phyloP scores from a whole-genome alignment of 805 yeast genomes.

The Pichia nanzhaoensis region DNA sequence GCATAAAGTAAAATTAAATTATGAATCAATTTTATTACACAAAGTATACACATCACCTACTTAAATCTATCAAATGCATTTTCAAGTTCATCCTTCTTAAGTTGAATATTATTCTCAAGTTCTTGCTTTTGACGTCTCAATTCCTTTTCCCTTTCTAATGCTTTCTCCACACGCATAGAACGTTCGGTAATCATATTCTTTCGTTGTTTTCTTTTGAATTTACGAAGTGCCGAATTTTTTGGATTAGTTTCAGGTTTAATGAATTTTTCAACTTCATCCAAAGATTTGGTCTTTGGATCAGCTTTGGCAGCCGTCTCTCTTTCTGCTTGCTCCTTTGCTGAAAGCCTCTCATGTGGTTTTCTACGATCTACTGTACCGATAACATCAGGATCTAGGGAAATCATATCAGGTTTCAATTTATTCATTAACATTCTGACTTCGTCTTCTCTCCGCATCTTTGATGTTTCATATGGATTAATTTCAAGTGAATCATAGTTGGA shows the following conservation, averaged over 20 bases:
- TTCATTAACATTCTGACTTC: constrained; percentile 83
- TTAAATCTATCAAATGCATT: constrained; percentile 45
- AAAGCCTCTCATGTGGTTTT: constrained; percentile 56
- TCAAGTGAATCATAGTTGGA: constrained; percentile 95
- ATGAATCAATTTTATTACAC: not conserved
- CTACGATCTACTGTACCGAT: constrained; percentile 80
- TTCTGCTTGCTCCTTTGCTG: constrained; percentile 50
- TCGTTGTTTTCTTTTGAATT: constrained; percentile 73
- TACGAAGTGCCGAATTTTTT: constrained; percentile 77
- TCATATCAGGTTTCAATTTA: constrained; percentile 88
- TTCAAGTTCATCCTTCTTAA: constrained; percentile 47
- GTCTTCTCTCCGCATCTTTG: constrained; percentile 86
- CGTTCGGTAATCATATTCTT: constrained; percentile 84
- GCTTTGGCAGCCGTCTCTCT: constrained; percentile 27
- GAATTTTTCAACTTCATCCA: constrained; percentile 44
- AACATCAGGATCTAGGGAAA: constrained; percentile 78
- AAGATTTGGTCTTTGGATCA: constrained; percentile 29
- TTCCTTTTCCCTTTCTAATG: constrained; percentile 67
- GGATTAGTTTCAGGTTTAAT: constrained; percentile 66
- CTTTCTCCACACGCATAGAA: constrained; percentile 66
- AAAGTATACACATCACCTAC: constrained; percentile 15
- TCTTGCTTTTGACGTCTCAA: constrained; percentile 48
- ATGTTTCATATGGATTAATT: constrained; percentile 84
- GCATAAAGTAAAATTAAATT: too few relatives aligned
- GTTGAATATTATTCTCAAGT: constrained; percentile 39